Evolutionary conservation across 2,329 filamentous ascomycete species (phyloP).

Genomic region (Fusarium lyarnte): DNA sequence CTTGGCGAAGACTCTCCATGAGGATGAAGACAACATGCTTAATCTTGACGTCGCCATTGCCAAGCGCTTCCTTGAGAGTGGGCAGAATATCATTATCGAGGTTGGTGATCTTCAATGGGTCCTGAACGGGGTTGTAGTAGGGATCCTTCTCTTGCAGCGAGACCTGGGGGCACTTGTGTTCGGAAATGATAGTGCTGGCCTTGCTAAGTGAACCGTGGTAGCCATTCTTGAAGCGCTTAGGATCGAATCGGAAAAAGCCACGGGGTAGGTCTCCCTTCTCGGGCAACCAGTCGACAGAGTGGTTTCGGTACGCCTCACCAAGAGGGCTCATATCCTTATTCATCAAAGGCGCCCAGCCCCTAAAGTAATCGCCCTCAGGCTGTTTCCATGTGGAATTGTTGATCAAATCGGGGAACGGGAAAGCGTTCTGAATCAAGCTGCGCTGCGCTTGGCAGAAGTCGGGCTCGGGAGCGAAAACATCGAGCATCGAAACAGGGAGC

Average conservation of each 20-base stretch:
- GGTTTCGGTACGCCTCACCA: conserved; percentile 39
- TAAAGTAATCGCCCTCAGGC: conserved; percentile 45
- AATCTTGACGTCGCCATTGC: conserved; percentile 48
- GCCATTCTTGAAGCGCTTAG: conserved; percentile 37
- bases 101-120: conserved; percentile 55
- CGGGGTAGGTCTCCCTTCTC: conserved; percentile 27
- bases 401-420: conserved; percentile 46
- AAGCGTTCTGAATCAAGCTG: conserved; percentile 37
- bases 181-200: background rate
- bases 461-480: conserved; percentile 40
- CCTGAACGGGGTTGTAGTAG: conserved; percentile 50
- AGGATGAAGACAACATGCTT: conserved; percentile 57
- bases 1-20: conserved; percentile 56
- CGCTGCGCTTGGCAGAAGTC: conserved; percentile 42
- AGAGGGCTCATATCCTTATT: conserved; percentile 34
- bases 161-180: conserved; percentile 31
- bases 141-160: conserved; percentile 40
- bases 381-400: conserved; percentile 40
- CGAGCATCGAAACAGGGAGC: conserved; percentile 45
- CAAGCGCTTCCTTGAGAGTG: conserved; percentile 41
- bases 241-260: conserved; percentile 47
- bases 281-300: conserved; percentile 45
- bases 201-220: conserved; percentile 26
- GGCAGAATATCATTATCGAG: conserved; percentile 48
- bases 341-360: conserved; percentile 46